Conservation (phyloP, 2,329 filamentous ascomycete genomes). For the Sphaceloma murrayae region DNA sequence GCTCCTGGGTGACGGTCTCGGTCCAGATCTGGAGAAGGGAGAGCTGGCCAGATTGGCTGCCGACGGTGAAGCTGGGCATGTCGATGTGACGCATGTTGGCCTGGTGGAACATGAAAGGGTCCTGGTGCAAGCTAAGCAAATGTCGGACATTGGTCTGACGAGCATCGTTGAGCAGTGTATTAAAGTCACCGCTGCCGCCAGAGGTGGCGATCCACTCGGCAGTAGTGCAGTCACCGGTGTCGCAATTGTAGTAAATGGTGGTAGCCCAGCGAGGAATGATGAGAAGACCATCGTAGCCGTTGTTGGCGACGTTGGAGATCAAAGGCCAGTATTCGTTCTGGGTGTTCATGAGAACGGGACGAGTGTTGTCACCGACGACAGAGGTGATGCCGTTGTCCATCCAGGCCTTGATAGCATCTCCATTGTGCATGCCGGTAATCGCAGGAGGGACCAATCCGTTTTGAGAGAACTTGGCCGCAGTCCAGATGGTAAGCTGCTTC, state of each 20-base stretch:
- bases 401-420: conserved; percentile 52
- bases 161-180: conserved; percentile 43
- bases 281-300: conserved; percentile 48
- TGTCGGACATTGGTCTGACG: conserved; percentile 47
- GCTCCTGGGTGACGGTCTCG: conserved; percentile 45
- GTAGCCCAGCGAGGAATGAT: conserved; percentile 53
- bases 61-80: conserved; percentile 39
- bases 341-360: conserved; percentile 43
- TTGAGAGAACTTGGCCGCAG: conserved; percentile 40
- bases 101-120: conserved; percentile 56
- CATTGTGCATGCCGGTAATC: conserved; percentile 55
- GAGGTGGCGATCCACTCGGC: conserved; percentile 54
- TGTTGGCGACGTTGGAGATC: conserved; percentile 41
- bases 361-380: conserved; percentile 56
- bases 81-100: conserved; percentile 48
- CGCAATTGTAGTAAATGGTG: conserved; percentile 57
- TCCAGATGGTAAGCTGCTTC: conserved; percentile 42
- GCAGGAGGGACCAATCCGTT: conserved; percentile 53
- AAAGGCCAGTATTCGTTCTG: conserved; percentile 48
- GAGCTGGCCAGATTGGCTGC: conserved; percentile 37
- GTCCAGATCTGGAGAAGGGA: conserved; percentile 51
- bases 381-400: conserved; percentile 49
- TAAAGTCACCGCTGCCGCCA: conserved; percentile 44
- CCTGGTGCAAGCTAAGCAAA: conserved; percentile 47
- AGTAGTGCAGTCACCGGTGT: conserved; percentile 46